phyloP scores from a whole-genome alignment of 306 rosid species.

The Acacia crassicarpa region DNA sequence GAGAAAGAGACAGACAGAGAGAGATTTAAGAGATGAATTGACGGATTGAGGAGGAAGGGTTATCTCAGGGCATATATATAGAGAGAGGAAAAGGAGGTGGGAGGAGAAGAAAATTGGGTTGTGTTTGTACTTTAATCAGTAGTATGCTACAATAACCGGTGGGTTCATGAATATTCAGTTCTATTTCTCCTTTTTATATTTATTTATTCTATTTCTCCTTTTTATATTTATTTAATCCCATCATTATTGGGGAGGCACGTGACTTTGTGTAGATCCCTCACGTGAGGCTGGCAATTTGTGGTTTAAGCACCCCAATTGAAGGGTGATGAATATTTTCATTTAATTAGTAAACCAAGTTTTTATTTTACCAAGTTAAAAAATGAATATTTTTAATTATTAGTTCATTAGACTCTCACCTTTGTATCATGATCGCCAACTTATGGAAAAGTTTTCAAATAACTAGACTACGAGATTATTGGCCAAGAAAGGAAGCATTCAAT shows the following conservation, averaged over 20 bases:
- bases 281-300: background rate
- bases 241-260: background rate
- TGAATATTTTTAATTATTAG: too few relatives aligned
- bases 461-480: too few relatives aligned
- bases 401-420: background rate
- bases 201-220: background rate
- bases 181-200: background rate
- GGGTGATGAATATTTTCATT: background rate
- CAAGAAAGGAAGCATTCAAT: too few relatives aligned
- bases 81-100: background rate
- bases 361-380: background rate
- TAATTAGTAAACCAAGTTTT: background rate
- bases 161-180: conserved; percentile 31
- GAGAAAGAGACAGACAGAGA: background rate
- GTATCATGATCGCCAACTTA: too few relatives aligned
- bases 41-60: conserved; percentile 25
- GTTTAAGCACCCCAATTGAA: background rate
- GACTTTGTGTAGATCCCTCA: background rate
- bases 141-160: background rate
- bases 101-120: conserved; percentile 30
- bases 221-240: background rate
- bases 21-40: conserved; percentile 22
- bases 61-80: conserved; percentile 35
- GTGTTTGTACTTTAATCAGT: conserved; percentile 21
- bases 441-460: too few relatives aligned